These are phyloP conservation scores for Neostapfia colusana DNA, from an alignment of 176 grass and related monocot genomes.

Conservation along the genomic window DNA sequence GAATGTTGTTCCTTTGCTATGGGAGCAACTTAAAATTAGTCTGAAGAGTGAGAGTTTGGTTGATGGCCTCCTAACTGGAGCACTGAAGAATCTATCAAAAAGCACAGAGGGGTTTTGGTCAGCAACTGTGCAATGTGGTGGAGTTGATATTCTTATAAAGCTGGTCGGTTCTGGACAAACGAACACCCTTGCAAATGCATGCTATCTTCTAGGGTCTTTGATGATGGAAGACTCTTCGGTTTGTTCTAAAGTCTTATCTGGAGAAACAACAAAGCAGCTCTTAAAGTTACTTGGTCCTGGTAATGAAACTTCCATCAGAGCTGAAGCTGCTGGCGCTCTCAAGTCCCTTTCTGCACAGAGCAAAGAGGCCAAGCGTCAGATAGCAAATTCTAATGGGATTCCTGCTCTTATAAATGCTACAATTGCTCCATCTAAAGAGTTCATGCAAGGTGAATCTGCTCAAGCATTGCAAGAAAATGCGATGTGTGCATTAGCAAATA, in stretches of 20 bases:
- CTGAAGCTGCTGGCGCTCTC: constrained; percentile 89
- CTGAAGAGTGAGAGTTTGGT: constrained; percentile 76
- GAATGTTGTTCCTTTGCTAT: constrained; percentile 82
- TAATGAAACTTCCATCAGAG: constrained; percentile 89
- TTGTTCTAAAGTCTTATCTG: constrained; percentile 80
- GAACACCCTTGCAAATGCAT: constrained; percentile 72
- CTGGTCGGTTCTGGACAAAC: constrained; percentile 73
- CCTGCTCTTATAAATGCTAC: constrained; percentile 99
- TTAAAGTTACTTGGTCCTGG: constrained; percentile 93
- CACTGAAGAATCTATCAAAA: constrained; percentile 88
- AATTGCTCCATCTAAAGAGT: constrained; percentile 99
- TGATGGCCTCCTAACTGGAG: constrained; percentile 80
- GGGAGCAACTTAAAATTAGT: constrained; percentile 83
- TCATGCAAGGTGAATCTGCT: constrained; percentile 99
- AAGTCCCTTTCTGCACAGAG: constrained; percentile 93
- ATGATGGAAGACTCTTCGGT: constrained; percentile 95
- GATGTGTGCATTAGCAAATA: constrained; percentile 99
- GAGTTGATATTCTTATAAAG: constrained; percentile 91
- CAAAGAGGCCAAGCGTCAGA: constrained; percentile 93
- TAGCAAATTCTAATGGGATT: constrained; percentile 95
- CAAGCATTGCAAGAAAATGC: constrained; percentile 99
- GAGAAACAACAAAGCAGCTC: constrained; percentile 86
- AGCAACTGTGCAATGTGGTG: constrained; percentile 77
- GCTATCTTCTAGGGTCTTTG: constrained; percentile 82
- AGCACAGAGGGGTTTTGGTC: constrained; percentile 89